A percentile compares a stretch with the other conserved stretches of the same genome.
phyloP scores from a whole-genome alignment of 176 grass and related monocot genomes.

The Musa schizocarpa region DNA sequence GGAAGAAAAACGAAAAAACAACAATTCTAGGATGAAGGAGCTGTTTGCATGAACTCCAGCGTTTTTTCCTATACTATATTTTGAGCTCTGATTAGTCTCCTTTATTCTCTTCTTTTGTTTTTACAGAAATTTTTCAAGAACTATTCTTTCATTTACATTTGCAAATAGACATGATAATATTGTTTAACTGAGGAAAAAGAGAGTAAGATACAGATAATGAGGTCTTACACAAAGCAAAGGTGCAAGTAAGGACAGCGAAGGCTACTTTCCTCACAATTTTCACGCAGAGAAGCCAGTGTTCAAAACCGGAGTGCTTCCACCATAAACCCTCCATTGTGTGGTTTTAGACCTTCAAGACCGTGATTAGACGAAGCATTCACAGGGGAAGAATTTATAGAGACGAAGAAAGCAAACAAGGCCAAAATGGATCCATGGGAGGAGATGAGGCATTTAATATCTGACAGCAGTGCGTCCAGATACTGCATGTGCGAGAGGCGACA shows the following conservation, averaged over 20 bases:
- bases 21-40: neutral
- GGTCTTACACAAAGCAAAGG: conserved; percentile 14
- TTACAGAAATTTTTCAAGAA: too few relatives aligned
- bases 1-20: neutral
- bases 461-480: neutral
- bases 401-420: neutral
- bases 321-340: conserved; percentile 1
- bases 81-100: too few relatives aligned
- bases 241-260: conserved; percentile 17
- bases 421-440: neutral
- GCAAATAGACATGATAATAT: too few relatives aligned
- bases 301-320: neutral
- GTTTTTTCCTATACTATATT: neutral
- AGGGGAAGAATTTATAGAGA: neutral
- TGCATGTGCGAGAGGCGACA: too few relatives aligned
- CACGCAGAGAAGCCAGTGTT: neutral
- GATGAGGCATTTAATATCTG: neutral
- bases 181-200: neutral
- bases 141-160: too few relatives aligned
- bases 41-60: neutral
- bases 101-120: too few relatives aligned
- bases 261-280: conserved; percentile 10
- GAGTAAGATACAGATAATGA: neutral
- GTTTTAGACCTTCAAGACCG: neutral
- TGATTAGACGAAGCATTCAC: neutral